Evolutionary conservation across 129 eudicot species (phyloP).

Genomic region (sunflower (Helianthus annuus)): HanXRQr2.0-SUNRISE NC_035438.2:105631141-105631640

Average conservation of each 20-base stretch:
- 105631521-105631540: conserved; percentile 76
- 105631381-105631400: conserved; percentile 72
- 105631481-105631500: conserved; percentile 68
- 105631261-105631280: conserved; percentile 44
- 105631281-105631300: conserved; percentile 53
- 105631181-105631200: conserved; percentile 49
- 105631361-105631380: conserved; percentile 54
- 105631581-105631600: conserved; percentile 57
- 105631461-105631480: conserved; percentile 62
- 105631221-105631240: conserved; percentile 61
- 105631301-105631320: conserved; percentile 71
- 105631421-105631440: conserved; percentile 59
- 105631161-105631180: conserved; percentile 68
- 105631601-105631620: conserved; percentile 66
- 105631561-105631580: conserved; percentile 65
- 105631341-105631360: not conserved
- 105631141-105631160: conserved; percentile 73
- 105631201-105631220: conserved; percentile 67
- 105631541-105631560: conserved; percentile 63
- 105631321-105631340: conserved; percentile 55
- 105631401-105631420: conserved; percentile 50
- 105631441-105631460: conserved; percentile 49
- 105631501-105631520: conserved; percentile 52
- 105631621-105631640: conserved; percentile 84
- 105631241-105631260: conserved; percentile 60